These are phyloP conservation scores for Crithidia bombi DNA, from an alignment of 208 protist genomes.

Conservation along the genomic window DNA sequence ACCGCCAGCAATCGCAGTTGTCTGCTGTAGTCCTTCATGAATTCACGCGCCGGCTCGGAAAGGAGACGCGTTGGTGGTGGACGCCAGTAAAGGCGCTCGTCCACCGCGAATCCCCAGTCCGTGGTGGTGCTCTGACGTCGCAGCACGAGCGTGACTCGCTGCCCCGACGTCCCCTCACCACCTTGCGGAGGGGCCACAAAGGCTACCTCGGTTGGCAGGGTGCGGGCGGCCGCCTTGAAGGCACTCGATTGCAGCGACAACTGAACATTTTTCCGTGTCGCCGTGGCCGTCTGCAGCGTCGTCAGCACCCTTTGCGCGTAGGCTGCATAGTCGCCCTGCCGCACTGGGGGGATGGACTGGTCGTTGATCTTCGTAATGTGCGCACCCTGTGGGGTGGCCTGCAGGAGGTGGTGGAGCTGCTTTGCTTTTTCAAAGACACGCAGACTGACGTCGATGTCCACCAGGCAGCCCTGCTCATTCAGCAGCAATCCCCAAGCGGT, in stretches of 20 bases:
- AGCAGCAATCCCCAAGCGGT: constrained; percentile 74
- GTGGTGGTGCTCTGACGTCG: constrained; percentile 39
- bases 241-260: constrained; percentile 37
- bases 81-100: constrained; percentile 35
- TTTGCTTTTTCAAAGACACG: constrained; percentile 48
- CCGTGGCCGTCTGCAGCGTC: constrained; percentile 20
- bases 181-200: constrained; percentile 53
- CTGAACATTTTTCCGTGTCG: constrained; percentile 38
- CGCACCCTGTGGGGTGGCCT: constrained; percentile 42
- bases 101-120: constrained; percentile 40
- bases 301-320: constrained; percentile 26
- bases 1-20: constrained; percentile 57
- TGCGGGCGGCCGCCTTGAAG: constrained; percentile 39
- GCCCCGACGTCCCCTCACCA: constrained; percentile 56
- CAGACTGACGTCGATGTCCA: constrained; percentile 69
- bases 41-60: constrained; percentile 28
- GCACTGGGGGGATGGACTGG: constrained; percentile 17
- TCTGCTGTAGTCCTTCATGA: constrained; percentile 38
- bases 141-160: constrained; percentile 53
- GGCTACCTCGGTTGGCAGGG: constrained; percentile 41
- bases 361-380: constrained; percentile 52
- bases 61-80: constrained; percentile 15
- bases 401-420: constrained; percentile 57
- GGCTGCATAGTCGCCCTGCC: constrained; percentile 13
- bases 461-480: constrained; percentile 60